Evolutionary conservation across 768 basidiomycete species (phyloP).

Genomic region (Clathrus columnatus): DNA sequence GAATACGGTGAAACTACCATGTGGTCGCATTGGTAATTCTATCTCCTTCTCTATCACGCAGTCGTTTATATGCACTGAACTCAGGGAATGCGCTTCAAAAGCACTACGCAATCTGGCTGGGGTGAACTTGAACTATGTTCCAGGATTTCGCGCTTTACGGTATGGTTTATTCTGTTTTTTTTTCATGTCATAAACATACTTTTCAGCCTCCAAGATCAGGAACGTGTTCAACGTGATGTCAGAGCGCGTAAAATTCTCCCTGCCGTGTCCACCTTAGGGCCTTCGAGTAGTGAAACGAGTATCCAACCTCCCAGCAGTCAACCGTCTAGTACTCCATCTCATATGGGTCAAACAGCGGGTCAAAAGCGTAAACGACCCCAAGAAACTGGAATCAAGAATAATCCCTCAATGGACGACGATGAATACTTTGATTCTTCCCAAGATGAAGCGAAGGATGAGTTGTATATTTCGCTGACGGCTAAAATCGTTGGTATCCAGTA

Average conservation of each 20-base stretch:
- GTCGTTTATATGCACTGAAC: not conserved
- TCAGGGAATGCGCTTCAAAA: conserved; percentile 55
- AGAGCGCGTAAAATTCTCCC: conserved; percentile 45
- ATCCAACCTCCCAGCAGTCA: not conserved
- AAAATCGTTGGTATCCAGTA: conserved; percentile 81
- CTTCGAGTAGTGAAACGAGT: not conserved
- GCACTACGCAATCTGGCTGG: conserved; percentile 41
- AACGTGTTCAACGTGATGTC: conserved; percentile 53
- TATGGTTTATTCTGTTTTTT: conserved; percentile 22
- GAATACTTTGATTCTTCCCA: conserved; percentile 23
- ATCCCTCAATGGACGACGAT: conserved; percentile 27
- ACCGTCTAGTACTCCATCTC: not conserved
- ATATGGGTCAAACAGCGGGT: not conserved
- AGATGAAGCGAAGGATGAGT: conserved; percentile 52
- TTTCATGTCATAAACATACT: not conserved
- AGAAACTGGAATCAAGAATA: conserved; percentile 13
- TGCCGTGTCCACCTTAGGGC: conserved; percentile 38
- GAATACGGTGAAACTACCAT: conserved; percentile 55
- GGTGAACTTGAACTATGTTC: conserved; percentile 31
- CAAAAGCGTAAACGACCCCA: conserved; percentile 36
- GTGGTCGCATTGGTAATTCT: conserved; percentile 68
- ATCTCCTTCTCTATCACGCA: conserved; percentile 3
- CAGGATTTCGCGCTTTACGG: conserved; percentile 47
- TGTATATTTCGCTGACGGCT: conserved; percentile 50
- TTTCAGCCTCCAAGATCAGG: conserved; percentile 49